phyloP scores from a whole-genome alignment of 108 stramenopile genomes.

The Skeletonema marinoi region DNA sequence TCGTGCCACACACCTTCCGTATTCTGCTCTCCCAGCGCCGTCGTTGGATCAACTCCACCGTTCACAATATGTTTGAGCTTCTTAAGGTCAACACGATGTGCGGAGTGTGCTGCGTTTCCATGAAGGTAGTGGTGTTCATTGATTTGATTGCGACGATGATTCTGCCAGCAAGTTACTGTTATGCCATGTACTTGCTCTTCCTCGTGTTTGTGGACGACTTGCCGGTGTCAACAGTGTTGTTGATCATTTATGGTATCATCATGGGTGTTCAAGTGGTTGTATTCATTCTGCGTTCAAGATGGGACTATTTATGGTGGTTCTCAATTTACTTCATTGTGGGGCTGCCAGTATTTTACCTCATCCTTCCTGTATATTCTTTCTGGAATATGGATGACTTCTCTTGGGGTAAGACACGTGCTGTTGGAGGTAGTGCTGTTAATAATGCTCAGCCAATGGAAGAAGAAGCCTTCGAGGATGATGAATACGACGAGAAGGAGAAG shows the following conservation, averaged over 20 bases:
- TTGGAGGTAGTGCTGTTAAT: slow-evolving; percentile 41
- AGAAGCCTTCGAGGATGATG: too few relatives aligned
- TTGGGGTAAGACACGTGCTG: slow-evolving; percentile 65
- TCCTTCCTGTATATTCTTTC: slow-evolving; percentile 61
- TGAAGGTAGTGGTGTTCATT: slow-evolving; percentile 60
- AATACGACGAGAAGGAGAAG: background rate
- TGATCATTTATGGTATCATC: slow-evolving; percentile 50
- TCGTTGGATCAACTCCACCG: slow-evolving; percentile 69
- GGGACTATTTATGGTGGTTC: slow-evolving; percentile 56
- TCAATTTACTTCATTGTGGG: slow-evolving; percentile 48
- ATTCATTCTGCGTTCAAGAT: slow-evolving; percentile 50
- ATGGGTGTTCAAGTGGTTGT: slow-evolving; percentile 56
- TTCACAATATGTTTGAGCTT: slow-evolving; percentile 70
- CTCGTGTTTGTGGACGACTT: slow-evolving; percentile 44
- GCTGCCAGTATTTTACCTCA: slow-evolving; percentile 61
- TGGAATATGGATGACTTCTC: slow-evolving; percentile 71
- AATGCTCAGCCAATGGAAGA: background rate
- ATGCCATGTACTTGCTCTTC: slow-evolving; percentile 51
- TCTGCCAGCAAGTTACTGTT: slow-evolving; percentile 56
- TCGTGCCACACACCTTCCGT: slow-evolving; percentile 57
- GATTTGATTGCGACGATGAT: slow-evolving; percentile 64
- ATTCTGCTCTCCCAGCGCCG: slow-evolving; percentile 61
- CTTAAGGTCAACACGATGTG: slow-evolving; percentile 69
- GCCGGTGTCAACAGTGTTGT: slow-evolving; percentile 38
- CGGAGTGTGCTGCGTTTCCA: slow-evolving; percentile 63